Percentiles rank a stretch among this genome's conserved stretches.
phyloP scores from a whole-genome alignment of 2,329 filamentous ascomycete species.

The Atkinsonella texensis region DNA sequence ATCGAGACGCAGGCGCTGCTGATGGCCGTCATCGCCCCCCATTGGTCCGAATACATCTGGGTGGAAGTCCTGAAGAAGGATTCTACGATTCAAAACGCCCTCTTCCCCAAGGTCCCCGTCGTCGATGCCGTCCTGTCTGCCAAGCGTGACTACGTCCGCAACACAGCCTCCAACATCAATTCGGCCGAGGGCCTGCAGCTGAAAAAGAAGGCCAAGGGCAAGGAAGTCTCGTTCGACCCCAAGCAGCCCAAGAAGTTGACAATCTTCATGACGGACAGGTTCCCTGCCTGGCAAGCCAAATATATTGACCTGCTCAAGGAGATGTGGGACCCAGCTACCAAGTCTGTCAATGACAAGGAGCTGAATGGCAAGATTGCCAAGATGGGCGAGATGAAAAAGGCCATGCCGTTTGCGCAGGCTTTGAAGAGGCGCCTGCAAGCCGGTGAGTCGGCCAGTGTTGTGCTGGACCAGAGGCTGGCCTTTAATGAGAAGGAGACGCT shows the following conservation, averaged over 20 bases:
- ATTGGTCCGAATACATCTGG: constrained; percentile 94
- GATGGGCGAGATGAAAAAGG: constrained; percentile 86
- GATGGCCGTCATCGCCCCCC: constrained; percentile 73
- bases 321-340: constrained; percentile 48
- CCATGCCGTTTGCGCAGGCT: constrained; percentile 88
- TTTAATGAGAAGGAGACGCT: constrained; percentile 78
- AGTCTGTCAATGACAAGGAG: constrained; percentile 66
- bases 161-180: constrained; percentile 61
- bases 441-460: constrained; percentile 52
- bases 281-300: constrained; percentile 84
- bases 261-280: constrained; percentile 69
- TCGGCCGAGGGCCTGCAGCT: constrained; percentile 71
- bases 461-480: constrained; percentile 72
- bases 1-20: constrained; percentile 78
- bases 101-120: constrained; percentile 42
- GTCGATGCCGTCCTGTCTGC: constrained; percentile 59
- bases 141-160: constrained; percentile 70
- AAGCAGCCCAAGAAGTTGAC: constrained; percentile 86
- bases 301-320: constrained; percentile 71
- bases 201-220: constrained; percentile 91
- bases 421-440: constrained; percentile 73
- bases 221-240: constrained; percentile 72
- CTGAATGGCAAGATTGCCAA: constrained; percentile 70
- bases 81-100: constrained; percentile 65
- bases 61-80: constrained; percentile 74